phyloP scores from a whole-genome alignment of 2,329 filamentous ascomycete species.

The Alternaria incomplexa region DNA sequence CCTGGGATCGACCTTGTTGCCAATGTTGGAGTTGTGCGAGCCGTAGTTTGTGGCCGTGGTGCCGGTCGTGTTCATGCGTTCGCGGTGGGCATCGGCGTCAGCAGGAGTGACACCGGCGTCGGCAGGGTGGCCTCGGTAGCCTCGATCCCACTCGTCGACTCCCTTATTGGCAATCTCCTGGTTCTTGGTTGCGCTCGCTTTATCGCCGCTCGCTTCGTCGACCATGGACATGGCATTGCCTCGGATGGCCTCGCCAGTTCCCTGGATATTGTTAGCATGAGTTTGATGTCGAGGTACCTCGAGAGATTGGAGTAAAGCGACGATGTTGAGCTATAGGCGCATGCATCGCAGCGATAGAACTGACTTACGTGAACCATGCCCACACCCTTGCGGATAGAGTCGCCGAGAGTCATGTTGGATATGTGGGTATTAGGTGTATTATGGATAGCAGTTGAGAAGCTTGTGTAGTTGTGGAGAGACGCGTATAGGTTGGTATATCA shows the following conservation, averaged over 20 bases:
- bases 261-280: slow-evolving; percentile 29
- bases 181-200: slow-evolving; percentile 35
- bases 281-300: background rate
- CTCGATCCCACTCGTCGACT: slow-evolving; percentile 43
- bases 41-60: slow-evolving; percentile 39
- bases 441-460: background rate
- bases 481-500: slow-evolving; percentile 3
- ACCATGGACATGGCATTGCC: slow-evolving; percentile 46
- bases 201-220: slow-evolving; percentile 43
- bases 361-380: slow-evolving; percentile 43
- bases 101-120: slow-evolving; percentile 37
- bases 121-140: slow-evolving; percentile 40
- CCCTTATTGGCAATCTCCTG: slow-evolving; percentile 41
- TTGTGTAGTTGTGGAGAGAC: background rate
- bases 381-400: slow-evolving; percentile 43
- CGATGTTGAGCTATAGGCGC: background rate
- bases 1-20: slow-evolving; percentile 42
- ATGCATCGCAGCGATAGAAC: background rate
- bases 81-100: slow-evolving; percentile 31
- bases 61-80: slow-evolving; percentile 26
- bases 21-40: slow-evolving; percentile 38
- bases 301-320: background rate
- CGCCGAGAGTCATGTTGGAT: slow-evolving; percentile 36
- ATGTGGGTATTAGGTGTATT: background rate
- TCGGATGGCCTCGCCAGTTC: slow-evolving; percentile 48